Evolutionary conservation across 305 asterid genomes (phyloP).

Genomic region (Solanum aculeatissimum): DNA sequence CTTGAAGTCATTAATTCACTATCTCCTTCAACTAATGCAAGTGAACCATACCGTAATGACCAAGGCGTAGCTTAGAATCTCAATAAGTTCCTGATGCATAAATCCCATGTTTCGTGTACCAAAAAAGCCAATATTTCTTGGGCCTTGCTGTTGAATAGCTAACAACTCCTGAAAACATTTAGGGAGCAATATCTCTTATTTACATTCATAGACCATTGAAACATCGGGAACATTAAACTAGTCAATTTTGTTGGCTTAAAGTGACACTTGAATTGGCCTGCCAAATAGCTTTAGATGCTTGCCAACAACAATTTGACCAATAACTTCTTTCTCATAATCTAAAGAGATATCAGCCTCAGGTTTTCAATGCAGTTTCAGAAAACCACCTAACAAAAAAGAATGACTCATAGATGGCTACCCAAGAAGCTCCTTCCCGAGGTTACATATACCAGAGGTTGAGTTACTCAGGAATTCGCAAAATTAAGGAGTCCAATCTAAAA

Average conservation of each 20-base stretch:
- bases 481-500: not conserved
- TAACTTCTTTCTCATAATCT: not conserved
- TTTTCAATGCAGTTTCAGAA: not conserved
- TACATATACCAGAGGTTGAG: not conserved
- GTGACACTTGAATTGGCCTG: not conserved
- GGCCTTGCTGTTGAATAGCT: slow-evolving; percentile 99
- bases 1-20: not conserved
- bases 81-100: slow-evolving; percentile 99
- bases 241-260: not conserved
- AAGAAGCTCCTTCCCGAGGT: not conserved
- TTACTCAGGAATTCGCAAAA: not conserved
- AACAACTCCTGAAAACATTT: slow-evolving; percentile 61
- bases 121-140: slow-evolving; percentile 85
- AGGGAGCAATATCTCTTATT: not conserved
- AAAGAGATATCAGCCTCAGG: not conserved
- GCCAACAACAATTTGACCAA: not conserved
- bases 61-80: slow-evolving; percentile 95
- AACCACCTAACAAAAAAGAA: not conserved
- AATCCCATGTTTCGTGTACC: slow-evolving; percentile 99
- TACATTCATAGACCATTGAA: not conserved
- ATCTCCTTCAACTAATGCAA: not conserved
- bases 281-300: not conserved
- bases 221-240: not conserved
- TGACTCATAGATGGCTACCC: not conserved
- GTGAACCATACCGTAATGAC: slow-evolving; percentile 72